Percentiles rank a stretch among this genome's conserved stretches.
phyloP scores from a whole-genome alignment of 106 monocot genomes.

The Acorus calamus region DNA sequence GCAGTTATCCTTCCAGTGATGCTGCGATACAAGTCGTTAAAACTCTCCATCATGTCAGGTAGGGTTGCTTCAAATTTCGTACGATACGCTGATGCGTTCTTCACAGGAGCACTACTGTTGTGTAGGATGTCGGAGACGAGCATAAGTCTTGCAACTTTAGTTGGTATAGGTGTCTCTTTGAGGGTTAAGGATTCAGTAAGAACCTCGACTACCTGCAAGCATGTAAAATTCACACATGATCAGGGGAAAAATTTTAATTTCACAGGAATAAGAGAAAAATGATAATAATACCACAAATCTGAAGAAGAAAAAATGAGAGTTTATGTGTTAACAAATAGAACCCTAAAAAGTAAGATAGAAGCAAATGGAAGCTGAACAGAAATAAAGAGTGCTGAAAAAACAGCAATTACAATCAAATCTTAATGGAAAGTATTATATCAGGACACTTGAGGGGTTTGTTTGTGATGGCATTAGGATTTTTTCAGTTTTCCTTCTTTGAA shows the following conservation, averaged over 20 bases:
- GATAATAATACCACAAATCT: not conserved
- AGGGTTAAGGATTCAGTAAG: slow-evolving; percentile 93
- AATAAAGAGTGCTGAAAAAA: too few species aligned
- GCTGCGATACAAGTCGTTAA: slow-evolving; percentile 91
- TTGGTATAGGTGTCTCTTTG: slow-evolving; percentile 96
- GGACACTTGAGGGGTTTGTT: too few species aligned
- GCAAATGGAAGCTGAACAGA: too few species aligned
- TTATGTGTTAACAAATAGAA: too few species aligned
- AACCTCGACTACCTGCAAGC: slow-evolving; percentile 80
- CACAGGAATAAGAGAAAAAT: not conserved
- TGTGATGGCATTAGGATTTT: too few species aligned
- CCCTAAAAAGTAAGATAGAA: too few species aligned
- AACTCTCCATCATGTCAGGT: slow-evolving; percentile 98
- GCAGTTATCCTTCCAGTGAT: slow-evolving; percentile 98
- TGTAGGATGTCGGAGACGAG: slow-evolving; percentile 99
- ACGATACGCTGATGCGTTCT: slow-evolving; percentile 98
- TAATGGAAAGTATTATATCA: too few species aligned
- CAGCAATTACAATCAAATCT: too few species aligned
- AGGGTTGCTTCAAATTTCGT: slow-evolving; percentile 90
- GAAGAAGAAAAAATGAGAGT: too few species aligned
- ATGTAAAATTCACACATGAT: slow-evolving; percentile 2
- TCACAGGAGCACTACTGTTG: slow-evolving; percentile 98
- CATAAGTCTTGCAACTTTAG: slow-evolving; percentile 98
- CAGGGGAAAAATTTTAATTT: not conserved
- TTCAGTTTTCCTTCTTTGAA: too few species aligned